Evolutionary conservation across 352 stramenopile genomes (phyloP), one percentile per base, ranked within the genome.

Genomic region (Globisporangium perplexum): DNA sequence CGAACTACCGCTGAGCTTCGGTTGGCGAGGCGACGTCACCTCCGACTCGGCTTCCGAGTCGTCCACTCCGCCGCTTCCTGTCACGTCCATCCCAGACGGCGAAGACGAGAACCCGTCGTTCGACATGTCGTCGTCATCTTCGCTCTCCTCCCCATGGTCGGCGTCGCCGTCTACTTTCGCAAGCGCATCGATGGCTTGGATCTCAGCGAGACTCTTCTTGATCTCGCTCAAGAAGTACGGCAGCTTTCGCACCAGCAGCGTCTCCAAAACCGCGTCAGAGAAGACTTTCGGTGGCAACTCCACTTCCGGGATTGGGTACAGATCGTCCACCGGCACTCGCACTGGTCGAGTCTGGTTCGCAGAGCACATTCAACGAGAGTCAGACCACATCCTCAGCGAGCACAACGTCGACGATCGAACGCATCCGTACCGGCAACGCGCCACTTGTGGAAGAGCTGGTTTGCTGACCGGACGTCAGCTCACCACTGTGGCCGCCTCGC

Each of bases 71-170:
- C 59, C 58, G 22, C 64, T 63, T 55, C 57, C 66, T 4, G 47
- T 65, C 35, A 71, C 50, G 58, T 93, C 83, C 67, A 90, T 75
- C 11, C 65, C 76, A n/a, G 72, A 82, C 38, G 83, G 80, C 7
- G 82, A 88, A 0, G 78, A 81, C 18, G 63, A 64, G 23, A 78
- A 90, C 26, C 76, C 83, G 65, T 91, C 83, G 56, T 93, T 89
- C 18, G 83, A 92, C 77, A 91, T 92, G n/a, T 91, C 83, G 31
- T 80, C 72, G 24, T 93, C 83, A 28, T 93, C 81, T 56, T 92
- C 83, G 23, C 74, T 85, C 31, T 90, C 81, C 39, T 83, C 81
- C 18, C 64, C 65, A 26, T 67, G 62, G 12, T 36, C 53, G 31
- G 60, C 61, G 41, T 73, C 65, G 26, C 64, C 66, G 31, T 67